A percentile compares a stretch with the other conserved stretches of the same genome.
These are phyloP conservation scores for Xylaria intraflava DNA, from an alignment of 495 filamentous ascomycete species.

Conservation along the genomic window DNA sequence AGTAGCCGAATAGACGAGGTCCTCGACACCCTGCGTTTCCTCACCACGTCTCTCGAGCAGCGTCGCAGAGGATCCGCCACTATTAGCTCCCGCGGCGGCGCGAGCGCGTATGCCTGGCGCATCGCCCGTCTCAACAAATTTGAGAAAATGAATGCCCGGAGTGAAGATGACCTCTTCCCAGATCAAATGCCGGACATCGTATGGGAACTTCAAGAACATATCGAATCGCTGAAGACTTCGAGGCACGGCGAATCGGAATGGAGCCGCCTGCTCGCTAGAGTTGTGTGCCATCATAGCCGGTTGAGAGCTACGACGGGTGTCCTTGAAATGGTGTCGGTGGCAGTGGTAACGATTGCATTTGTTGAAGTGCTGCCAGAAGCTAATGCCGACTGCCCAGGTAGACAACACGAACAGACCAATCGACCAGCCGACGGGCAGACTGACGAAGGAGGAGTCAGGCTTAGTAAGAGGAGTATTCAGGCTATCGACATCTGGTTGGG, in stretches of 20 bases:
- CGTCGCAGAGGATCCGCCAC: conserved; percentile 2
- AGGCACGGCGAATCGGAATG: conserved; percentile 13
- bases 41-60: neutral
- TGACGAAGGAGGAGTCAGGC: neutral
- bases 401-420: neutral
- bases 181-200: conserved; percentile 23
- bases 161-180: conserved; percentile 21
- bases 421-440: too few species aligned
- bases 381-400: neutral
- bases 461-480: neutral
- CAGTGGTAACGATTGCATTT: neutral
- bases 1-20: conserved; percentile 11
- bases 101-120: neutral
- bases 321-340: neutral
- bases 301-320: neutral
- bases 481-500: neutral
- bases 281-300: neutral
- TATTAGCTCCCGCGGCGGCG: neutral
- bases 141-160: conserved; percentile 29
- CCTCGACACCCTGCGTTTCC: conserved; percentile 1
- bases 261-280: neutral
- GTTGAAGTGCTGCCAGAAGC: neutral
- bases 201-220: conserved; percentile 18
- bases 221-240: conserved; percentile 13
- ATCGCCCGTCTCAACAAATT: conserved; percentile 14